phyloP scores from a whole-genome alignment of 73 alveolate genomes.

The Paramecium biaurelia region DNA sequence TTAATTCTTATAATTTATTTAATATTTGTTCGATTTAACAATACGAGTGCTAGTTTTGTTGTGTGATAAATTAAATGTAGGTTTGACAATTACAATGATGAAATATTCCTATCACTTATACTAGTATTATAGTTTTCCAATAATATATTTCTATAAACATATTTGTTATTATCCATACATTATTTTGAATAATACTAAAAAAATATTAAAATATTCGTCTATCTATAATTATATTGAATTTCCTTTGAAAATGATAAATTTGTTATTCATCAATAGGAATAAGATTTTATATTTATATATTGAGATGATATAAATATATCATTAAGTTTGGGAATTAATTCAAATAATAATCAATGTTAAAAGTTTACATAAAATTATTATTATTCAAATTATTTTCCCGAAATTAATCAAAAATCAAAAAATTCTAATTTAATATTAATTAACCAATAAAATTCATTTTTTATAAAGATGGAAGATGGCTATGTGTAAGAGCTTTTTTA shows the following conservation, averaged over 20 bases:
- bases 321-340: neutral
- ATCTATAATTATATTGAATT: no score
- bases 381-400: neutral
- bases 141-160: no score
- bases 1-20: no score
- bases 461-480: neutral
- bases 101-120: no score
- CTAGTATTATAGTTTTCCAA: no score
- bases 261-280: neutral
- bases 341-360: neutral
- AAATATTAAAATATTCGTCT: no score
- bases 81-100: no score
- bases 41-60: no score
- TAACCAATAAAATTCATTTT: constrained; percentile 1
- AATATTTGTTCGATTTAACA: no score
- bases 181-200: neutral
- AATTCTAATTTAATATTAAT: neutral
- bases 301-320: neutral
- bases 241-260: neutral
- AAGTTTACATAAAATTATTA: neutral
- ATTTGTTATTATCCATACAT: no score
- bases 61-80: no score
- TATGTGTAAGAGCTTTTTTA: neutral
- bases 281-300: neutral
- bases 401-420: neutral